Evolutionary conservation across 1,284 basidiomycete species (phyloP), one percentile per base, ranked within the genome.

Genomic region (Ceratobasidium sp.): DNA sequence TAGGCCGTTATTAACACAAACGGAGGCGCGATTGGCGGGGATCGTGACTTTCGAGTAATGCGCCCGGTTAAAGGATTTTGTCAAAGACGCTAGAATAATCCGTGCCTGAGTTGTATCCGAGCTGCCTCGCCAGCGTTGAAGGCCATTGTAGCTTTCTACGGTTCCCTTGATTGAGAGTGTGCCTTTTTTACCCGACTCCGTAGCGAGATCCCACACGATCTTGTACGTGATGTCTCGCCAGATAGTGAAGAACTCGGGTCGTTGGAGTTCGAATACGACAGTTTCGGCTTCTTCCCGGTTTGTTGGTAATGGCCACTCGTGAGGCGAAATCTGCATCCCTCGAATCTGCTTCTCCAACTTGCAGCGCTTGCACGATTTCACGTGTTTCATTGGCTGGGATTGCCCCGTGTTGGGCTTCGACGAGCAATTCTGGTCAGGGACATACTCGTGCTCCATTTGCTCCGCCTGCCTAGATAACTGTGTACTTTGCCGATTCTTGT

Each of bases 291-390:
- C 25, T 0, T 75, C 49, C 1, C 29, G 3, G 13, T 75, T 52
- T 0, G 69, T 38, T 0, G 85, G 83, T 35, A 86, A 73, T 0
- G 84, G 84, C 85, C 83, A 85, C 62, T 86, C 85, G 45, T 82
- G 76, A 4, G 83, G 72, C 0, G 49, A 1, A 43, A 86, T 84
- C 0, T 43, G 12, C 73, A 85, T 72, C 0, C 7, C 35, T 0
- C 25, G 20, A 0, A 76, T 74, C 54, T 75, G 13, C 1, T 47
- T 40, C 35, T 78, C 65, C 2, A 79, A 70, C 1, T 3, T 1
- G 68, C 84, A 85, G 43, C 10, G 43, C n/a, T 6, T 22, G 20
- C 43, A 47, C 43, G 10, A 12, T 20, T 22, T 47, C 10, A 12
- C 20, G 10, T 22, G 12, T 47, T 22, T 20, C 43, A n/a, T n/a